Evolutionary conservation across 176 grass and related monocot genomes (phyloP), one percentile per base, ranked within the genome.

Genomic region (Paspalum vaginatum): DNA sequence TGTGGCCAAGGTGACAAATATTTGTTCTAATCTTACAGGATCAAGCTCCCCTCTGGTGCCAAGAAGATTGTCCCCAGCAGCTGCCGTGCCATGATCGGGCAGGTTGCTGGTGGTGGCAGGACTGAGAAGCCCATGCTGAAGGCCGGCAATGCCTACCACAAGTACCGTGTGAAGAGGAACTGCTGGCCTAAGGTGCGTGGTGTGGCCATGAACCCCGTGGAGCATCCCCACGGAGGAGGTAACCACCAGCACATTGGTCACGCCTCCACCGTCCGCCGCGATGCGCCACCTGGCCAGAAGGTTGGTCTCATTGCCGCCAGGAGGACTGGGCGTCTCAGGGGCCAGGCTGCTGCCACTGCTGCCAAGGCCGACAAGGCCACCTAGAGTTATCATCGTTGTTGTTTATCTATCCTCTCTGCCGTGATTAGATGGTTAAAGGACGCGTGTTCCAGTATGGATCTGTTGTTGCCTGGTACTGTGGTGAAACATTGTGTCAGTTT

Each of bases 181-280:
- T 79, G 91, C 82, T 97, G 94, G 94, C 94, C 94, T 9, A 97
- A 97, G 94, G 94, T 97, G 52, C 91, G 94, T 90, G 94, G 94
- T 97, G 94, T 97, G 74, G 94, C 94, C 55, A 97, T 97, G 94
- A 97, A 97, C 61, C 94, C 94, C 0, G 94, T 97, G 0, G 94
- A 97, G 84, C 94, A 97, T 94, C 94, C 94, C 69, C 94, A 97
- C 0, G 94, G 94, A 88, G 94, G 94, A 87, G 94, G 94, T 86
- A 97, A 97, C 81, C 94, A 97, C 84, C 94, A 97, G 87, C 94
- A 97, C 67, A 97, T 97, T 76, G 94, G 94, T 74, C 94, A 97
- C 0, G 94, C 94, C 43, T 97, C 94, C 25, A 97, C 94, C 0
- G 91, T 97, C 27, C 88, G 94, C 9, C 94, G 94, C 53, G 91